Conservation (phyloP, 2,329 filamentous ascomycete species). For the Xylaria digitata region DNA sequence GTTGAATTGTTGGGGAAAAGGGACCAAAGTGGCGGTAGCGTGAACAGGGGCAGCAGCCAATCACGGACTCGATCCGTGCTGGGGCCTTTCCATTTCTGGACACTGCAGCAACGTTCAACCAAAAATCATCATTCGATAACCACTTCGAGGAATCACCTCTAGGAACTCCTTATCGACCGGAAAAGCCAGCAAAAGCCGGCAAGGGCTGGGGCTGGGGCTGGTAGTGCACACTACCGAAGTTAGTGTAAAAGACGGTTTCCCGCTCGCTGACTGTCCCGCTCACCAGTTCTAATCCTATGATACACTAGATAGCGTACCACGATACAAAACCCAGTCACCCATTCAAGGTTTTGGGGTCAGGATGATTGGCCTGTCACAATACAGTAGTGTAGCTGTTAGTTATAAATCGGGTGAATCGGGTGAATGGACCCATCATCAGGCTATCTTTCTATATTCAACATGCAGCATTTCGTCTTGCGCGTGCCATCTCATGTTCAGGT, state of each 20-base stretch:
- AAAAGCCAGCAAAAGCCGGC: neutral
- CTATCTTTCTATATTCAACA: conserved; percentile 8
- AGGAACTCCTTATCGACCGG: too few relatives aligned
- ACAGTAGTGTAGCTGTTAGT: neutral
- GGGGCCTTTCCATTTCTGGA: conserved; percentile 44
- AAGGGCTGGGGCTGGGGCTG: too few relatives aligned
- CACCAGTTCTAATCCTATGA: too few relatives aligned
- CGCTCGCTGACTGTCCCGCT: too few relatives aligned
- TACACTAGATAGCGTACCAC: too few relatives aligned
- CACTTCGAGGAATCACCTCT: neutral
- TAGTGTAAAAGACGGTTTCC: too few relatives aligned
- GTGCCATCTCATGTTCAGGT: too few relatives aligned
- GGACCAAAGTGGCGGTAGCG: conserved; percentile 42
- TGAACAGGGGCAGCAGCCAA: conserved; percentile 41
- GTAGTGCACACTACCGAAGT: too few relatives aligned
- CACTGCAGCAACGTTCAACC: conserved; percentile 13
- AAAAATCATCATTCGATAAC: conserved; percentile 19
- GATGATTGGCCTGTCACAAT: neutral
- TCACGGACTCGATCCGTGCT: conserved; percentile 26
- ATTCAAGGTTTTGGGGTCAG: conserved; percentile 8
- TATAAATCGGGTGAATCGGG: conserved; percentile 8
- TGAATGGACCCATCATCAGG: conserved; percentile 13
- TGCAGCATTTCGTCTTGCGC: neutral
- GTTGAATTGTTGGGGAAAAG: conserved; percentile 52
- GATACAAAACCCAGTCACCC: conserved; percentile 8